phyloP scores from a whole-genome alignment of 1,284 basidiomycete species.

The Irpex rosettiformis region DNA sequence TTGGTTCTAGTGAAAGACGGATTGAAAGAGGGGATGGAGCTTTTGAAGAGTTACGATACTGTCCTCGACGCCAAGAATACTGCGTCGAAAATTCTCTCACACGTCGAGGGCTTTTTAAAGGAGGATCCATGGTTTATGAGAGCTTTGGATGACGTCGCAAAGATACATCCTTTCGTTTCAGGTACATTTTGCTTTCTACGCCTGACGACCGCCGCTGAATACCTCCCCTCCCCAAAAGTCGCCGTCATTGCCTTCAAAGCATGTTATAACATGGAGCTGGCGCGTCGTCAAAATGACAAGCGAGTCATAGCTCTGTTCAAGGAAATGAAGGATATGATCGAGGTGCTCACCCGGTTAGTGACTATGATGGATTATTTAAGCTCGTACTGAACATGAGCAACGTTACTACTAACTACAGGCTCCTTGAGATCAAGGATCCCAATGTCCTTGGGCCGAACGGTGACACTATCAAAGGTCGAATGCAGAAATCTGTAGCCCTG shows the following conservation, averaged over 20 bases:
- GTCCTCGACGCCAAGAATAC: neutral
- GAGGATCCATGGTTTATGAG: neutral
- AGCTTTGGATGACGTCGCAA: neutral
- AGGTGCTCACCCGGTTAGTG: conserved; percentile 28
- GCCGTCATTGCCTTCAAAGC: neutral
- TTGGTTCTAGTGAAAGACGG: neutral
- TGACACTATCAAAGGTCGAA: conserved; percentile 19
- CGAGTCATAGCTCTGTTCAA: conserved; percentile 34
- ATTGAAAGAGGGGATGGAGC: neutral
- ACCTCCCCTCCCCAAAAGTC: neutral
- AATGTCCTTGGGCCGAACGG: conserved; percentile 12
- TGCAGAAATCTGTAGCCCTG: conserved; percentile 19
- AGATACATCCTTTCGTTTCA: neutral
- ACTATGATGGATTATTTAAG: no score
- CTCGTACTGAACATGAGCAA: conserved; percentile 7
- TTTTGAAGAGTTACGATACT: neutral
- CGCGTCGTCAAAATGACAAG: conserved; percentile 36
- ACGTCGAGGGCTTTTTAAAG: neutral
- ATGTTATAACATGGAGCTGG: conserved; percentile 31
- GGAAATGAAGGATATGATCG: conserved; percentile 21
- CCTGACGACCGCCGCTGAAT: neutral
- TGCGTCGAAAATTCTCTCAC: neutral
- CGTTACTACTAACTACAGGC: conserved; percentile 1
- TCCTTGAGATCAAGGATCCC: conserved; percentile 19
- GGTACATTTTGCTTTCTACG: neutral